Evolutionary conservation across 345 rosid genomes (phyloP), one percentile per base, ranked within the genome.

Genomic region (Hibiscus trionum): DNA sequence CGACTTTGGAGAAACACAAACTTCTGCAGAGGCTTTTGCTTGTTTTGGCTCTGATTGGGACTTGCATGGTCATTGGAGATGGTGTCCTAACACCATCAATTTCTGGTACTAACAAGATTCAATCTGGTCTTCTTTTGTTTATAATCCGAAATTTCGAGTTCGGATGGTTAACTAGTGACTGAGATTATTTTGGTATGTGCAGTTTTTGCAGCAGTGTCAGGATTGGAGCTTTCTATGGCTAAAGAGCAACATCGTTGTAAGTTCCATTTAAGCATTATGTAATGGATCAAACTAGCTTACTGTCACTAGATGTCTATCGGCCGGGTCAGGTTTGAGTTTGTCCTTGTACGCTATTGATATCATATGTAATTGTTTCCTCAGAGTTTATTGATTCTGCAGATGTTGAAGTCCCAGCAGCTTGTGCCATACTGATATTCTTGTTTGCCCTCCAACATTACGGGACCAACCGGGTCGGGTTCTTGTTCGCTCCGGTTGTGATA

Each of bases 21-120:
- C 61, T 91, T 19, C 46, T 86, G 74, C 97, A 89, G 78, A 87
- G 77, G 56, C 72, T 88, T 80, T 84, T 91, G 84, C 93, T 91
- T 72, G 76, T 87, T 50, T 79, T 91, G 81, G 88, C 95, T 77
- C 69, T 91, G 82, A 86, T 89, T 76, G 97, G 97, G 66, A 87
- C 97, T 71, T 91, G 96, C 79, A 89, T 91, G 97, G 96, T 91
- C 71, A 89, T 89, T 75, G 97, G 97, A 47, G 97, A 91, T 83
- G 97, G 97, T 16, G 91, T 91, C 61, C 86, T 91, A 11, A 91
- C 97, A 24, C 97, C 96, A 3, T 88, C 97, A 56, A 80, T 91
- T 80, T 91, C 97, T 60, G 97, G 97, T 91, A 83, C 19, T n/a
- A 17, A 11, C 17, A 57, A 24, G 5, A 16, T 57, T 21, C 31